Percentiles rank a stretch among this genome's conserved stretches.
Conservation (phyloP, 352 stramenopile genomes). For the Paralagenidium karlingii region DNA sequence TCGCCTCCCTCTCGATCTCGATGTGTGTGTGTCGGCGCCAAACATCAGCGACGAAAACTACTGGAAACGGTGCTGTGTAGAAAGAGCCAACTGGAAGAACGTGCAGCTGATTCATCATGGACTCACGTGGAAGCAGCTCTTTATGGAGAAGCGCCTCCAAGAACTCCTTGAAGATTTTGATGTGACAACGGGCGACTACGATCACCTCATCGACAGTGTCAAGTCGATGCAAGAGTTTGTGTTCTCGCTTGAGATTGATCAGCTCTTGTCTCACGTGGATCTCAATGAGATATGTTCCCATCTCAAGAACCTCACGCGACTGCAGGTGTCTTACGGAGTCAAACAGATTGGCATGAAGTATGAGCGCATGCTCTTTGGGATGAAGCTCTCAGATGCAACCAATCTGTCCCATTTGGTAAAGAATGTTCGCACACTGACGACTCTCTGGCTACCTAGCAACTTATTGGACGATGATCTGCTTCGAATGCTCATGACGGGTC, state of each 20-base stretch:
- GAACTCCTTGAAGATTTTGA: constrained; percentile 74
- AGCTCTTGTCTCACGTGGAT: constrained; percentile 84
- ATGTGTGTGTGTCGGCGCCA: constrained; percentile 59
- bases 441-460: constrained; percentile 80
- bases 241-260: constrained; percentile 81
- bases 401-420: constrained; percentile 84
- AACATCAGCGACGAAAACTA: constrained; percentile 90
- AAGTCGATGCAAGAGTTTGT: constrained; percentile 78
- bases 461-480: constrained; percentile 89
- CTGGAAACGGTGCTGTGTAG: constrained; percentile 86
- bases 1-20: constrained; percentile 67
- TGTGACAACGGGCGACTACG: constrained; percentile 21
- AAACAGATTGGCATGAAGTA: constrained; percentile 92
- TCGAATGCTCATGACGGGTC: constrained; percentile 88
- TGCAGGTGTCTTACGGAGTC: constrained; percentile 79
- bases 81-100: constrained; percentile 81
- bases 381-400: constrained; percentile 90
- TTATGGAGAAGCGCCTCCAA: constrained; percentile 68
- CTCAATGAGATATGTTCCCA: constrained; percentile 73
- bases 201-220: constrained; percentile 56
- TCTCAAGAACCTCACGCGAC: constrained; percentile 81
- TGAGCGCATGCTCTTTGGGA: constrained; percentile 89
- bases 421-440: constrained; percentile 73
- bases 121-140: constrained; percentile 91
- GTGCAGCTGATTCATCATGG: constrained; percentile 84